These are phyloP conservation scores for Trypanosoma avium DNA, from an alignment of 208 protist genomes.

Conservation along the genomic window DNA sequence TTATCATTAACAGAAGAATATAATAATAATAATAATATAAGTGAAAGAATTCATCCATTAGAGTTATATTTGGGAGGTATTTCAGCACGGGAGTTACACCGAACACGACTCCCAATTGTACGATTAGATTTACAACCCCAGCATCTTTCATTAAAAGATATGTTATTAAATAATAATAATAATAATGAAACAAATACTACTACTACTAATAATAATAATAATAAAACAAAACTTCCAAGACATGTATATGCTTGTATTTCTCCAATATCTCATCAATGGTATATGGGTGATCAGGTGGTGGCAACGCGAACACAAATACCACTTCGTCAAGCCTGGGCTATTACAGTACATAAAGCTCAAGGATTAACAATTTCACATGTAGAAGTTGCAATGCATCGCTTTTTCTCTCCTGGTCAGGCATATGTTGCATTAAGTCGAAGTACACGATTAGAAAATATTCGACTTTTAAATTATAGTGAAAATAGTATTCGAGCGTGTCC, in stretches of 20 bases:
- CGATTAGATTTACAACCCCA: constrained; percentile 33
- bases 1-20: background rate
- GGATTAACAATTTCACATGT: constrained; percentile 78
- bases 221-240: constrained; percentile 9
- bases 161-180: background rate
- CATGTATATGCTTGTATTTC: constrained; percentile 51
- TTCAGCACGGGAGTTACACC: constrained; percentile 19
- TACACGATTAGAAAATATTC: constrained; percentile 44
- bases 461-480: constrained; percentile 43
- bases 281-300: constrained; percentile 33
- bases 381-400: constrained; percentile 57
- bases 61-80: constrained; percentile 37
- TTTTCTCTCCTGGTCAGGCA: constrained; percentile 64
- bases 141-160: constrained; percentile 1
- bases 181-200: background rate
- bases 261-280: constrained; percentile 39
- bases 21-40: too few species aligned
- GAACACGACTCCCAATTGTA: constrained; percentile 46
- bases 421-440: constrained; percentile 80
- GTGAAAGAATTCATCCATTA: too few species aligned
- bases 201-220: background rate
- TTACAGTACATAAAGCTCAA: constrained; percentile 96
- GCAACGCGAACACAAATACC: constrained; percentile 80
- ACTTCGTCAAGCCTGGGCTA: constrained; percentile 91
- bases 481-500: constrained; percentile 41